phyloP scores from a whole-genome alignment of 768 basidiomycete genomes.

The Boletus pseudo-olivaceus region DNA sequence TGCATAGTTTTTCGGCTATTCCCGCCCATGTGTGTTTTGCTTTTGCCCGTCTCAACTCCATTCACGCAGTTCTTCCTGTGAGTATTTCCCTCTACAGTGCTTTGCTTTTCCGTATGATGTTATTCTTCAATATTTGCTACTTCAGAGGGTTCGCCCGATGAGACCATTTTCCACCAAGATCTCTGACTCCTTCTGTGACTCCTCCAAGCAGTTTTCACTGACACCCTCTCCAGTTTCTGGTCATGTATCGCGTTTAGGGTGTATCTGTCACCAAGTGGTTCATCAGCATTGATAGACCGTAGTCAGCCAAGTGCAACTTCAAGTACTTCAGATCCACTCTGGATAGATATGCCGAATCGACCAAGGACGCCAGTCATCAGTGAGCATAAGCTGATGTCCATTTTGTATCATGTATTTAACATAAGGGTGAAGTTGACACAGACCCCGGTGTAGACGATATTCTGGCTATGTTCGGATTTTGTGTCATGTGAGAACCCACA shows the following conservation, averaged over 20 bases:
- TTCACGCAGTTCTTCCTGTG: constrained; percentile 6
- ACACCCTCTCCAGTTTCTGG: background rate
- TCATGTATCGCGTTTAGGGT: background rate
- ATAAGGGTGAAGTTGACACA: constrained; percentile 59
- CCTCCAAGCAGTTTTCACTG: background rate
- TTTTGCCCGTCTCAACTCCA: too few relatives aligned
- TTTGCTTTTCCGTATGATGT: constrained; percentile 34
- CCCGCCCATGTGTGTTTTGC: constrained; percentile 5
- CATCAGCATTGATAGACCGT: background rate
- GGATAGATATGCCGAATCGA: constrained; percentile 17
- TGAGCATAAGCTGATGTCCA: constrained; percentile 32
- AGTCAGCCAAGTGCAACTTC: background rate
- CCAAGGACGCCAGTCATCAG: constrained; percentile 61
- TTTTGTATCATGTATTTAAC: constrained; percentile 1
- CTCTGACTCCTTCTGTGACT: constrained; percentile 42
- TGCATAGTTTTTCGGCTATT: constrained; percentile 51
- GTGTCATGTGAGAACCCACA: background rate
- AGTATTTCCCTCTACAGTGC: constrained; percentile 5
- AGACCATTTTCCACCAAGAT: constrained; percentile 70
- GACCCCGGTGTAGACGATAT: constrained; percentile 86
- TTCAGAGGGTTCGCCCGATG: constrained; percentile 58
- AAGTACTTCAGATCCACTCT: background rate
- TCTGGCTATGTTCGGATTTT: constrained; percentile 60
- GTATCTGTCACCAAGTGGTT: background rate
- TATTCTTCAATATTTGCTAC: constrained; percentile 63